phyloP scores from a whole-genome alignment of 257 asterid species.

The Solanum chiquidenum region DNA sequence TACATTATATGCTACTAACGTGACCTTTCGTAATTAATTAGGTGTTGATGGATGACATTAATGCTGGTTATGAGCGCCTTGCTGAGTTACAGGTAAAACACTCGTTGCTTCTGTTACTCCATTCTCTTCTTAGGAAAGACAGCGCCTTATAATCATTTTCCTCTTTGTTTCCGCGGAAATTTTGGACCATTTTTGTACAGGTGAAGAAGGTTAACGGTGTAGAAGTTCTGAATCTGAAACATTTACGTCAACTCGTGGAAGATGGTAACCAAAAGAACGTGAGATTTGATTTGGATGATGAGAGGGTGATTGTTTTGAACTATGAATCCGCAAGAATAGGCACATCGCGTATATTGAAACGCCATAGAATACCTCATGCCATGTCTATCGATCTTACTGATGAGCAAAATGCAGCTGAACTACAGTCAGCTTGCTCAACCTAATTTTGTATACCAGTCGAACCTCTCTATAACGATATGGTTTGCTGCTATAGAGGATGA shows the following conservation, averaged over 20 bases:
- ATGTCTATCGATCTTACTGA: slow-evolving; percentile 58
- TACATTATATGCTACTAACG: background rate
- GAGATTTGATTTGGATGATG: slow-evolving; percentile 91
- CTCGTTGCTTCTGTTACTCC: background rate
- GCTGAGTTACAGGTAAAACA: slow-evolving; percentile 78
- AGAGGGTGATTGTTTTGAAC: slow-evolving; percentile 71
- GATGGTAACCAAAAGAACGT: slow-evolving; percentile 38
- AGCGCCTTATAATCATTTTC: background rate
- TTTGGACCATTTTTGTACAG: slow-evolving; percentile 18
- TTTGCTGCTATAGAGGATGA: background rate
- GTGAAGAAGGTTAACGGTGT: slow-evolving; percentile 81
- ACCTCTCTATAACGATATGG: background rate
- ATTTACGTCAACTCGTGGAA: slow-evolving; percentile 71
- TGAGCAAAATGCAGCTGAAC: slow-evolving; percentile 21
- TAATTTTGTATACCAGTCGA: slow-evolving; percentile 7
- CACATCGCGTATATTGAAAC: slow-evolving; percentile 63
- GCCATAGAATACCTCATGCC: slow-evolving; percentile 76
- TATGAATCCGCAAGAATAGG: slow-evolving; percentile 63
- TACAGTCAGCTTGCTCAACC: slow-evolving; percentile 33
- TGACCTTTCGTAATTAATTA: slow-evolving; percentile 1
- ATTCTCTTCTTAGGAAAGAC: background rate
- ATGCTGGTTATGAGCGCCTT: slow-evolving; percentile 92
- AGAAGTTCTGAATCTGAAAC: slow-evolving; percentile 73
- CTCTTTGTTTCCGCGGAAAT: background rate
- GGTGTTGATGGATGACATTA: slow-evolving; percentile 90